Conservation (phyloP, 2,329 filamentous ascomycete species). For the Penicillium sp. region DNA sequence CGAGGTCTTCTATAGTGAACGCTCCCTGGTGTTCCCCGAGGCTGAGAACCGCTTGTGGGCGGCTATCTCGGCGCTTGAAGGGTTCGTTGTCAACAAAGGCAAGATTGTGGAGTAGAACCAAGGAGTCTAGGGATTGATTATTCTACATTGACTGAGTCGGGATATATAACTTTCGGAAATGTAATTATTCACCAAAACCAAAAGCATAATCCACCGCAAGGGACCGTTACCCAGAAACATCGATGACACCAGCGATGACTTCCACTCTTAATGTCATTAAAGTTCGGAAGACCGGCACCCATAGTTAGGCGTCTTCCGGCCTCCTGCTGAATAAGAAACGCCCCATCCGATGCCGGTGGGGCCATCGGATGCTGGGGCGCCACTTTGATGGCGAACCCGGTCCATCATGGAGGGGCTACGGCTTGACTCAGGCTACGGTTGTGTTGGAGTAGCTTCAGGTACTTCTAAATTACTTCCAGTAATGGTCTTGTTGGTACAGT, state of each 20-base stretch:
- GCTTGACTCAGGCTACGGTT: neutral
- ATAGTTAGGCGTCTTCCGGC: constrained; percentile 1
- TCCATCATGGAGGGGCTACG: neutral
- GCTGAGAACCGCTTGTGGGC: constrained; percentile 94
- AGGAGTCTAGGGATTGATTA: too few relatives aligned
- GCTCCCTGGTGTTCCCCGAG: constrained; percentile 87
- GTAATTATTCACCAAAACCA: neutral
- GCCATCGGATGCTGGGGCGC: constrained; percentile 16
- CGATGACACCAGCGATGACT: constrained; percentile 7
- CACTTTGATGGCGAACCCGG: constrained; percentile 11
- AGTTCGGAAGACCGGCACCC: constrained; percentile 5
- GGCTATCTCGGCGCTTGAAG: constrained; percentile 80
- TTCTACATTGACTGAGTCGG: neutral
- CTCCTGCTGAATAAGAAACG: constrained; percentile 4
- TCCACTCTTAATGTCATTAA: neutral
- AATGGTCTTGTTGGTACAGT: neutral
- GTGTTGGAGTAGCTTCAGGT: neutral
- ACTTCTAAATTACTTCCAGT: neutral
- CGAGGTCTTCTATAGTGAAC: constrained; percentile 85
- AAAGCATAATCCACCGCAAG: neutral
- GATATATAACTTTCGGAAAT: neutral
- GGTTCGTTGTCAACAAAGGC: constrained; percentile 92
- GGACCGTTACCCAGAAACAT: neutral
- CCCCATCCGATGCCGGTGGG: constrained; percentile 14
- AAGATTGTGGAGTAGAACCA: constrained; percentile 63